phyloP scores from a whole-genome alignment of 495 filamentous ascomycete genomes.

The Neurospora sp. region DNA sequence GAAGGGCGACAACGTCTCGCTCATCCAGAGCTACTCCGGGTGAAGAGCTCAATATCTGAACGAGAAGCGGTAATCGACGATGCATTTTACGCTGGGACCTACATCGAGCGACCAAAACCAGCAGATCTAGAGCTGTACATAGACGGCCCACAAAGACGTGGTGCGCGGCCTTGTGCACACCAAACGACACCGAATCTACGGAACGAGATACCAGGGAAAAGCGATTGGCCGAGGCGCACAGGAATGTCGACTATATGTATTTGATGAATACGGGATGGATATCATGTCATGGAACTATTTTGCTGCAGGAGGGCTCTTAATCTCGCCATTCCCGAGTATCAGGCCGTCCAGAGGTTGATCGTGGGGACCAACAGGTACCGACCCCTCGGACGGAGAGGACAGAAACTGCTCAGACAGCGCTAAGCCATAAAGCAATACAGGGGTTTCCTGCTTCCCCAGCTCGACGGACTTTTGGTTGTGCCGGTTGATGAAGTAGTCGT shows the following conservation, averaged over 20 bases:
- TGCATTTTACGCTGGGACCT: not conserved
- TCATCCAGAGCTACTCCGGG: conserved; percentile 72
- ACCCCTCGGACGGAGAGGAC: conserved; percentile 30
- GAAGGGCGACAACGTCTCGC: conserved; percentile 94
- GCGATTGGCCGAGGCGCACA: conserved; percentile 7
- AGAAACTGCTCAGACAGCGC: conserved; percentile 84
- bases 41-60: conserved; percentile 12
- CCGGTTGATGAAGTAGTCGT: conserved; percentile 80
- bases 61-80: not conserved
- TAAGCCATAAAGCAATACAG: conserved; percentile 64
- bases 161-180: conserved; percentile 1
- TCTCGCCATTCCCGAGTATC: conserved; percentile 36
- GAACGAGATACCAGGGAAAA: conserved; percentile 12
- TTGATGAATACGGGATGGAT: not conserved
- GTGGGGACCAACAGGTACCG: conserved; percentile 31
- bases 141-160: not conserved
- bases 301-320: conserved; percentile 18
- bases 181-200: conserved; percentile 2
- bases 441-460: conserved; percentile 31
- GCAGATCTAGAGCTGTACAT: not conserved
- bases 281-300: not conserved
- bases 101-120: not conserved
- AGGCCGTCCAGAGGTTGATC: conserved; percentile 39
- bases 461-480: conserved; percentile 43
- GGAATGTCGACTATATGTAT: conserved; percentile 2